Evolutionary conservation across 345 rosid species (phyloP).

Genomic region (Pugionium cornutum): DNA sequence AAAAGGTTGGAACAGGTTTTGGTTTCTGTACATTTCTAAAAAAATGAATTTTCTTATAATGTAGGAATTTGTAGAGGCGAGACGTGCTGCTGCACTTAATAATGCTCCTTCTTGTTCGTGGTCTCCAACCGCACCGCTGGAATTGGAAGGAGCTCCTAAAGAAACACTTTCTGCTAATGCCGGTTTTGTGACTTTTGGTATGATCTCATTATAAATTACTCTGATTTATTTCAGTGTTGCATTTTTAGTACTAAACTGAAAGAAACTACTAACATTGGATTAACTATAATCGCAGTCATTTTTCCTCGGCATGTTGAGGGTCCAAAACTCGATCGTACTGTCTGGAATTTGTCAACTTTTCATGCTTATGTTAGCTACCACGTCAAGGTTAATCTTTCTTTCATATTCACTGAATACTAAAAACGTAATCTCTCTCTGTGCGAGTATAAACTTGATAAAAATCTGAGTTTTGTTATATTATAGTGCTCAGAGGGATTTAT

Average conservation of each 20-base stretch:
- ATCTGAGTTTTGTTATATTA: not conserved
- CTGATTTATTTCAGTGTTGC: not conserved
- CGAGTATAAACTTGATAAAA: not conserved
- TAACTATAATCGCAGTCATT: conserved; percentile 55
- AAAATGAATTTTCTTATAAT: not conserved
- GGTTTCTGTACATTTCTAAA: not conserved
- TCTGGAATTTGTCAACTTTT: conserved; percentile 87
- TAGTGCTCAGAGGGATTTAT: conserved; percentile 94
- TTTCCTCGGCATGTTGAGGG: conserved; percentile 90
- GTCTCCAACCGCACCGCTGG: conserved; percentile 75
- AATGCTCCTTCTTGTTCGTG: conserved; percentile 84
- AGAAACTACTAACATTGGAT: conserved; percentile 22
- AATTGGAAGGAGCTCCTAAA: conserved; percentile 65
- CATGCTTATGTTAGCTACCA: conserved; percentile 96
- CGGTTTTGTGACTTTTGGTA: conserved; percentile 95
- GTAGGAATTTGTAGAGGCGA: conserved; percentile 92
- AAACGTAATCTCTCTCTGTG: conserved; percentile 7
- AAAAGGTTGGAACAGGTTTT: not conserved
- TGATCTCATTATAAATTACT: conserved; percentile 22
- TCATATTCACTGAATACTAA: conserved; percentile 8
- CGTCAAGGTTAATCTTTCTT: conserved; percentile 63
- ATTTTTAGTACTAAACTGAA: conserved; percentile 2
- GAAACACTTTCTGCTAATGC: conserved; percentile 85
- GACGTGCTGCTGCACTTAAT: conserved; percentile 74
- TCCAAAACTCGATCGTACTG: conserved; percentile 78